Conservation (phyloP, 306 rosid genomes). For the Sicyos edulis region DNA sequence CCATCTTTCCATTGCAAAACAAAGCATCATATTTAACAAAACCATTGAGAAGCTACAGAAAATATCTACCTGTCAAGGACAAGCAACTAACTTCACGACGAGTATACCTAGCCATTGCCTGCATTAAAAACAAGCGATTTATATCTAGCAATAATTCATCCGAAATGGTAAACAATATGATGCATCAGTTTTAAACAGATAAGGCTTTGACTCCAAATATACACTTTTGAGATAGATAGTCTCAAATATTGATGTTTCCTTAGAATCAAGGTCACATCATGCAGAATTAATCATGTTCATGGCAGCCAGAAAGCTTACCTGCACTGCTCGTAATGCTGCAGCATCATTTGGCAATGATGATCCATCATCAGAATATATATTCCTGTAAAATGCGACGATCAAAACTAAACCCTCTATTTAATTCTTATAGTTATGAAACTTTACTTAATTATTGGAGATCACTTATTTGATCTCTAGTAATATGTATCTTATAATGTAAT, state of each 20-base stretch:
- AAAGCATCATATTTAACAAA: not conserved
- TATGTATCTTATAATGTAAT: too few relatives aligned
- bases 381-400: constrained; percentile 40
- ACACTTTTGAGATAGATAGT: not conserved
- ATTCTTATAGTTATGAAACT: too few relatives aligned
- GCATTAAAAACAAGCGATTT: constrained; percentile 14
- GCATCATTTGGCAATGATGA: constrained; percentile 43
- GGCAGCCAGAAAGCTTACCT: constrained; percentile 34
- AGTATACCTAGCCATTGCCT: constrained; percentile 90
- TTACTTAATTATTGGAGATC: too few relatives aligned
- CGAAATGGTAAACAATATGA: not conserved
- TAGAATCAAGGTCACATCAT: not conserved
- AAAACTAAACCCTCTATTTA: too few relatives aligned
- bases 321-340: constrained; percentile 52
- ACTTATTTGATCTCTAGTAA: too few relatives aligned
- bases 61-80: constrained; percentile 66
- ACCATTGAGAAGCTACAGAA: constrained; percentile 1
- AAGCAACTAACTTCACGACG: constrained; percentile 71
- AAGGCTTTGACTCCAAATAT: not conserved
- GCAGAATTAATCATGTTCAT: not conserved
- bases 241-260: not conserved
- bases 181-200: not conserved
- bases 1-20: not conserved
- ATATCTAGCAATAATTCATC: not conserved
- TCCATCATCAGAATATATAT: constrained; percentile 83